These are phyloP conservation scores for Scenedesmus sp. DNA, from an alignment of 163 green algal species.

Conservation along the genomic window DNA sequence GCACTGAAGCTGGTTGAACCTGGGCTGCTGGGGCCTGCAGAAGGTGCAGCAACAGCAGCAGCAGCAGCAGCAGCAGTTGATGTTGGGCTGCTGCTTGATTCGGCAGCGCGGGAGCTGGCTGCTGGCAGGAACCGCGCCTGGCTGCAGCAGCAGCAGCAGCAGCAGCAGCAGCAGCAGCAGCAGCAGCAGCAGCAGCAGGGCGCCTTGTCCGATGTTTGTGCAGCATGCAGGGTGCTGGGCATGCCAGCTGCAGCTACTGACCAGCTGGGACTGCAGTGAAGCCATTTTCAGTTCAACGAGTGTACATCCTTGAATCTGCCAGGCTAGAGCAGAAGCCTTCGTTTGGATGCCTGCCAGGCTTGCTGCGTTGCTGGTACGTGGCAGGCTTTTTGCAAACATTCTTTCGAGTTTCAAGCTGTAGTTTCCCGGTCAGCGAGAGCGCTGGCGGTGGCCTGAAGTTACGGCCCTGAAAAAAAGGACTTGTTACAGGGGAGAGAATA, in stretches of 20 bases:
- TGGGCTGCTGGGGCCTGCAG: background rate
- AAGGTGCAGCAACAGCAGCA: background rate
- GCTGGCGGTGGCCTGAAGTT: too few species aligned
- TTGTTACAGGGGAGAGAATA: too few species aligned
- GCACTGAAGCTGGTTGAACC: background rate
- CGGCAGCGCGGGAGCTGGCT: background rate
- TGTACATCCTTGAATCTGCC: too few species aligned
- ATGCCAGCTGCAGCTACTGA: background rate
- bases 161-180: background rate
- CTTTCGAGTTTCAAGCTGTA: too few species aligned
- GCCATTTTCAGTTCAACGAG: background rate
- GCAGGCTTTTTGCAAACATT: too few species aligned
- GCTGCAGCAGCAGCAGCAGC: background rate
- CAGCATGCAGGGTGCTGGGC: background rate
- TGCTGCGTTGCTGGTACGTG: too few species aligned
- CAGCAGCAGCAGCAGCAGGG: background rate
- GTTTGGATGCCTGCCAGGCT: too few species aligned
- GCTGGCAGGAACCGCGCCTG: too few species aligned
- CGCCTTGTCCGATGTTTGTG: background rate
- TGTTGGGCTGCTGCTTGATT: constrained; percentile 28
- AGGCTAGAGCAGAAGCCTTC: too few species aligned
- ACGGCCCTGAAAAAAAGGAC: too few species aligned
- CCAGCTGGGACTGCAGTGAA: background rate
- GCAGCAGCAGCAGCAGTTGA: background rate
- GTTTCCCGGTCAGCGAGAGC: too few species aligned